Evolutionary conservation across 768 basidiomycete species (phyloP), one percentile per base, ranked within the genome.

Genomic region (Tephrocybe sp.): DNA sequence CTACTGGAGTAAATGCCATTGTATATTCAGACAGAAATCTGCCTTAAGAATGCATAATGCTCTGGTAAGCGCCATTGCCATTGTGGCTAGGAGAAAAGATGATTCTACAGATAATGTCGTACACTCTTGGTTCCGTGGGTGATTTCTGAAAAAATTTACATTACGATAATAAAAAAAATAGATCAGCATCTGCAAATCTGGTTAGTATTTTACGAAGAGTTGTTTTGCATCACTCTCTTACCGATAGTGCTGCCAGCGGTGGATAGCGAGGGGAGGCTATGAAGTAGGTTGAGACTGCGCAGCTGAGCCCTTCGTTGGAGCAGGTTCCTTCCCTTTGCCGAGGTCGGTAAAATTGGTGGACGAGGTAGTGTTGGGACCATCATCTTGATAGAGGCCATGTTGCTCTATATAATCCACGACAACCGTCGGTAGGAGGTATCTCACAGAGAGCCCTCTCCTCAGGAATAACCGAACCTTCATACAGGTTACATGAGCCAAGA

Each of bases 371-470:
- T 56, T 63, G 9, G 68, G 53, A 2, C 59, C 61, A 36, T 89
- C 89, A 34, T 90, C 89, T 53, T 76, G 74, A 59, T 91, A 91
- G 55, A 91, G 72, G 30, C 84, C 79, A 57, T 95, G 75, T 63
- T 89, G 77, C 64, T 93, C 87, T 69, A 98, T 99, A 65, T 99
- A 99, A 55, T 94, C 86, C 52, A 95, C 91, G 40, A 98, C 96
- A 30, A 84, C 80, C 43, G 87, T 80, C 9, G 97, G 97, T 42
- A 98, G 78, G 34, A 99, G 80, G 70, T 98, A 99, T 58, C 89
- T 85, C 56, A 89, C 83, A 26, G 87, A 89, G 25, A 92, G 78
- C 9, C 89, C 89, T 56, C 88, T 78, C 60, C 88, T 76, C 44
- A 92, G 72, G 71, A 91, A 89, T 25, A 90, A 66, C 27, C 88